Base-by-base conservation (phyloP, 371 early-diverging fungal genomes). In the Syncephalastrum contaminatum region DNA sequence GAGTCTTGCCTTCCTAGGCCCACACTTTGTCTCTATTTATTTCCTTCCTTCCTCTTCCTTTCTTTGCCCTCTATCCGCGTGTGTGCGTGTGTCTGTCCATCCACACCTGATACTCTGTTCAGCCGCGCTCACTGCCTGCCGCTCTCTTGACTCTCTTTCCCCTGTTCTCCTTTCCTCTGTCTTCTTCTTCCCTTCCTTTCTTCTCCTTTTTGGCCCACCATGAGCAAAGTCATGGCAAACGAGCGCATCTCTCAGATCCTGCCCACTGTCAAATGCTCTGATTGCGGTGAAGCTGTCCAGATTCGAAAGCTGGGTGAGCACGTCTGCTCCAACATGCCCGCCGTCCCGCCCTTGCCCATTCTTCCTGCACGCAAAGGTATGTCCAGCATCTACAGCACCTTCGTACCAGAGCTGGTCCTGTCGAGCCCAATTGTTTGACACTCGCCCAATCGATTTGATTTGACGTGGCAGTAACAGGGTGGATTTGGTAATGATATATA, bases 171-270 rank as follows among this genome's bases (percentile, higher is more conserved):
- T 14, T 15, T 24, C 30, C 16, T 36, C n/a, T 50, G 10, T 45
- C 22, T 57, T 41, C 27, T 43, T 50, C 20, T 47, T 36, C 48
- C 43, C 52, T 43, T 48, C 48, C 48, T 55, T 51, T 27, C 43
- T 53, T 51, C 58, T 39, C 51, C 42, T 46, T 25, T 40, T 25
- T 19, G n/a, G 21, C 24, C 49, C 49, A 48, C 22, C 15, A 62
- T 58, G 40, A 60, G 53, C 43, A 60, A 40, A 57, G 66, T 59
- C 19, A 64, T 67, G 59, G 59, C 61, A 15, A 64, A 66, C 19
- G 73, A 68, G 51, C 83, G 87, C 53, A 78, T 85, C 21, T 84
- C 84, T 12, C 84, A 86, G 60, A 62, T 86, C 30, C 56, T 86
- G 39, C 83, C 84, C 4, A 72, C 82, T 19, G 75, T 86, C 19